Percentiles rank a stretch among this genome's conserved stretches.
These are phyloP conservation scores for Thalassiosira livingstoniorum DNA, from an alignment of 352 stramenopile species.

Conservation along the genomic window DNA sequence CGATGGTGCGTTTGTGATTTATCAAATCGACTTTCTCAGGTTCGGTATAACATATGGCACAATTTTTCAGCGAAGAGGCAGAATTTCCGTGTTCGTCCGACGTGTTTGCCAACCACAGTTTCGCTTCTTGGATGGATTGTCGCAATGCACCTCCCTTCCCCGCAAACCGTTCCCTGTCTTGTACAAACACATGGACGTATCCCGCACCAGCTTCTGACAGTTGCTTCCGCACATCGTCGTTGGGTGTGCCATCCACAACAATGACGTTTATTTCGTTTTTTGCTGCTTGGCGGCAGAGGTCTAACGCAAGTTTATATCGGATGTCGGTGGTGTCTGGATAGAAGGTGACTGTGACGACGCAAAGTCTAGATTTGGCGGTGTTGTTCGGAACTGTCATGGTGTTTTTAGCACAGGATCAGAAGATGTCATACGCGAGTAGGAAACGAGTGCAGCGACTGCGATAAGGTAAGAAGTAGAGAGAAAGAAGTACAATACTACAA, in stretches of 20 bases:
- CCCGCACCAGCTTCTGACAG: constrained; percentile 24
- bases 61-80: neutral
- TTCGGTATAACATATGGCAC: constrained; percentile 71
- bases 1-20: constrained; percentile 53
- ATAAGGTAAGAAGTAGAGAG: no score
- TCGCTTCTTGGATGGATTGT: constrained; percentile 60
- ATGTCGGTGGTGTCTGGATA: constrained; percentile 56
- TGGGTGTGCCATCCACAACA: constrained; percentile 59
- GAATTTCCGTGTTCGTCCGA: constrained; percentile 3
- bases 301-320: constrained; percentile 52
- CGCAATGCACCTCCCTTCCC: constrained; percentile 70
- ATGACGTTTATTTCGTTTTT: constrained; percentile 44
- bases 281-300: constrained; percentile 55
- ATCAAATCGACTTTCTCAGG: constrained; percentile 76
- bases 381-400: neutral
- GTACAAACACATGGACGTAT: constrained; percentile 42
- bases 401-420: neutral
- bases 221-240: constrained; percentile 24
- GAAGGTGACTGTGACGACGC: constrained; percentile 59
- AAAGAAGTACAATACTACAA: no score
- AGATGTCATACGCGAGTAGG: no score
- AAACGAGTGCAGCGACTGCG: no score
- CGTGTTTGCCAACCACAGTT: neutral
- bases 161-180: constrained; percentile 30
- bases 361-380: neutral